These are phyloP conservation scores for Myriosclerotinia curreyana DNA, from an alignment of 2,329 filamentous ascomycete genomes.

Conservation along the genomic window DNA sequence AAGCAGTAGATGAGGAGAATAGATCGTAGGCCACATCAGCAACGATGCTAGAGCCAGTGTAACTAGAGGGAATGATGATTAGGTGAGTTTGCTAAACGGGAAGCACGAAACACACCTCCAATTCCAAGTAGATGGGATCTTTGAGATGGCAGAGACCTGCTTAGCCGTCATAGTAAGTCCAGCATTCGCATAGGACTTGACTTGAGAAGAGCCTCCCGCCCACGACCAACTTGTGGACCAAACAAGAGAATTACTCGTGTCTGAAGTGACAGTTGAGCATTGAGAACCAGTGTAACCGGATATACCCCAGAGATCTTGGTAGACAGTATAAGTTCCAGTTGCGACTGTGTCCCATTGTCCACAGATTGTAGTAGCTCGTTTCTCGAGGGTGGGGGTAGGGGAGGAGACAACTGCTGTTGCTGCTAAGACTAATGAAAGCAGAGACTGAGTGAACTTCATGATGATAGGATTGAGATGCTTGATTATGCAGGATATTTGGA, in stretches of 20 bases:
- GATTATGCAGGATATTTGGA: not conserved
- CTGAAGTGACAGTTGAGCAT: constrained; percentile 43
- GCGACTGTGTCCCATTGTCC: constrained; percentile 31
- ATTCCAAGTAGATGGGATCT: constrained; percentile 43
- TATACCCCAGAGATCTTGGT: constrained; percentile 39
- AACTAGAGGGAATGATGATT: constrained; percentile 36
- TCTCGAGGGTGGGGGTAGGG: constrained; percentile 36
- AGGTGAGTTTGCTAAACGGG: not conserved
- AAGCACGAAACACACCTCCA: constrained; percentile 40
- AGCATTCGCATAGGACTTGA: constrained; percentile 46
- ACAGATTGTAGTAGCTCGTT: constrained; percentile 39
- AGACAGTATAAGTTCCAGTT: constrained; percentile 41
- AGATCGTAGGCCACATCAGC: constrained; percentile 62
- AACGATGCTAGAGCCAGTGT: constrained; percentile 49
- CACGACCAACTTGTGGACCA: constrained; percentile 45
- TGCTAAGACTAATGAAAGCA: constrained; percentile 20
- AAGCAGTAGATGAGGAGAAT: constrained; percentile 51
- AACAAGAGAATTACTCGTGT: constrained; percentile 38
- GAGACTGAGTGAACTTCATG: constrained; percentile 26
- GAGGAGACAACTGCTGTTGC: constrained; percentile 18
- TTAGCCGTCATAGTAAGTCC: constrained; percentile 42
- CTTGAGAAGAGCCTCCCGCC: constrained; percentile 40
- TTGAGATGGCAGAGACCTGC: constrained; percentile 40
- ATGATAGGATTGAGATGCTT: constrained; percentile 1
- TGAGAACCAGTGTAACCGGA: constrained; percentile 31